These are phyloP conservation scores for Annulohypoxylon truncatum DNA, from an alignment of 2,329 filamentous ascomycete genomes.

Conservation along the genomic window DNA sequence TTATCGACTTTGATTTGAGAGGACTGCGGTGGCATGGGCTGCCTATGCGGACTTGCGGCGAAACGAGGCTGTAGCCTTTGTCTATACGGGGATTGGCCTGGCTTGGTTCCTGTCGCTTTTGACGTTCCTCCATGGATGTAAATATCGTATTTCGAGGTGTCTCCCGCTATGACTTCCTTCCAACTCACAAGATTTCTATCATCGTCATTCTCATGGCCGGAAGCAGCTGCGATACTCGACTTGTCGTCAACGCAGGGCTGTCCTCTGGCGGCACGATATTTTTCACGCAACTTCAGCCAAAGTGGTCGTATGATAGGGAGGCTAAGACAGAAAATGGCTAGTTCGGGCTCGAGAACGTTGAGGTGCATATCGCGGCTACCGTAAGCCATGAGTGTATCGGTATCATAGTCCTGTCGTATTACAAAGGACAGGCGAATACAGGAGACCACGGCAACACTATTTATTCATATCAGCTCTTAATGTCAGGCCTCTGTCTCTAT, in stretches of 20 bases:
- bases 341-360: constrained; percentile 31
- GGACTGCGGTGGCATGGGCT: not conserved
- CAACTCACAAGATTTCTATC: not conserved
- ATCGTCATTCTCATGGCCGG: not conserved
- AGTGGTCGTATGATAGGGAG: constrained; percentile 31
- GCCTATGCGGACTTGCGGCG: not conserved
- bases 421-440: constrained; percentile 14
- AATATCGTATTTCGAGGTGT: not conserved
- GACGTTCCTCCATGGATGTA: not conserved
- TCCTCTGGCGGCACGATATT: not conserved
- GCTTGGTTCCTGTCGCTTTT: not conserved
- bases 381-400: not conserved
- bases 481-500: too few species aligned
- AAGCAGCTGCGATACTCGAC: not conserved
- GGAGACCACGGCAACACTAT: constrained; percentile 22
- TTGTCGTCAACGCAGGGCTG: not conserved
- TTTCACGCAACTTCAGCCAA: constrained; percentile 12
- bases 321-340: constrained; percentile 30
- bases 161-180: not conserved
- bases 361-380: constrained; percentile 24
- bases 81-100: not conserved
- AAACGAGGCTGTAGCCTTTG: not conserved
- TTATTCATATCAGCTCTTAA: not conserved
- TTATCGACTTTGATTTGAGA: constrained; percentile 9
- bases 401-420: not conserved